phyloP scores from a whole-genome alignment of 163 green algal species.

The Scenedesmus sp. region DNA sequence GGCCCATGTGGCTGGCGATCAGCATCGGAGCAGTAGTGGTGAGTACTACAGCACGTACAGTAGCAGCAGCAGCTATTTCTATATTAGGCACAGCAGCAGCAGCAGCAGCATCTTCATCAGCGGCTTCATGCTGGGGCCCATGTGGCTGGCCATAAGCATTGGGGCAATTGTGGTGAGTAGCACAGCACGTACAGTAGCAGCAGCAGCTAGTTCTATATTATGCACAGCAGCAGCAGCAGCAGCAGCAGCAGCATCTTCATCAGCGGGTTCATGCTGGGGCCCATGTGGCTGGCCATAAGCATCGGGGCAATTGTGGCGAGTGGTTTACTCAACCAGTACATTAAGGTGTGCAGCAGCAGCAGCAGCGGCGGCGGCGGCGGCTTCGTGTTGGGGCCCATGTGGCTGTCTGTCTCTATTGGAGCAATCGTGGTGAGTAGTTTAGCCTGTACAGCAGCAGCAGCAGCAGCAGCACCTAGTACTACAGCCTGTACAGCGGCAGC shows the following conservation, averaged over 20 bases:
- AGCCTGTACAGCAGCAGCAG: background rate
- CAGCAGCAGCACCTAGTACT: background rate
- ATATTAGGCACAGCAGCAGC: no score
- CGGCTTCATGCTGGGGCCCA: slow-evolving; percentile 48
- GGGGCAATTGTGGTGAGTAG: slow-evolving; percentile 14
- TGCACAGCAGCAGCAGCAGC: no score
- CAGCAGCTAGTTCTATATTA: background rate
- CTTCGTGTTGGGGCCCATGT: background rate
- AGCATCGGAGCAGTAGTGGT: background rate
- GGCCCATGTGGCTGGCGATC: background rate
- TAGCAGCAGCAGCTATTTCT: background rate
- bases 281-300: slow-evolving; percentile 40
- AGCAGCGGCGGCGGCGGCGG: background rate
- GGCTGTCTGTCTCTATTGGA: background rate
- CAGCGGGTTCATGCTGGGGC: slow-evolving; percentile 43
- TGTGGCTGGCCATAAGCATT: slow-evolving; percentile 36
- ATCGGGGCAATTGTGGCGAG: slow-evolving; percentile 29
- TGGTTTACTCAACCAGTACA: no score
- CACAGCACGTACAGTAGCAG: background rate
- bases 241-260: slow-evolving; percentile 9
- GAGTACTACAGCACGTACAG: background rate
- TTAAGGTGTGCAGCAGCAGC: background rate
- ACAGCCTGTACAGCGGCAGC: no score
- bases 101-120: slow-evolving; percentile 5
- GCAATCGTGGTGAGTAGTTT: background rate